Evolutionary conservation across 345 rosid genomes (phyloP).

Genomic region (Abelmoschus esculentus): DNA sequence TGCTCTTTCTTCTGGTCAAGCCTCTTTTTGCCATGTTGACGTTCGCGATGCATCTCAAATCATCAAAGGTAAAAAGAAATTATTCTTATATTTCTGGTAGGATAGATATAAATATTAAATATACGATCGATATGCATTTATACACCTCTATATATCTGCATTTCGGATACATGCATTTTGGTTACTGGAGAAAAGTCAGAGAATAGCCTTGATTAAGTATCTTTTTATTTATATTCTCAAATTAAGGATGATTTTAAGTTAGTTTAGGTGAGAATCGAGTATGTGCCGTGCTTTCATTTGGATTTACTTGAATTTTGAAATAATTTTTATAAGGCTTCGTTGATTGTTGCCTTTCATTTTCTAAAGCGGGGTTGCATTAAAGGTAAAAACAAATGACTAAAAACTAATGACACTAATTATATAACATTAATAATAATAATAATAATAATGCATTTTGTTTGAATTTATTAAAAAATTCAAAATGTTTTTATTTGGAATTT

Average conservation of each 20-base stretch:
- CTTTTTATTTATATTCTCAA: neutral
- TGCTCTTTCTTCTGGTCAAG: constrained; percentile 58
- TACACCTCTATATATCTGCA: neutral
- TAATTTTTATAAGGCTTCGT: neutral
- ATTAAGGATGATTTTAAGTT: neutral
- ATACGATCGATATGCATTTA: neutral
- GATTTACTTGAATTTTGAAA: neutral
- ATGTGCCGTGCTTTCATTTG: neutral
- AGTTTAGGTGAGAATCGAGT: neutral
- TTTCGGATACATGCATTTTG: constrained; percentile 8
- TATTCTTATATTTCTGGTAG: neutral
- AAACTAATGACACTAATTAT: neutral
- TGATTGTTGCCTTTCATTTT: neutral
- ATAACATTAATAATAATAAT: neutral
- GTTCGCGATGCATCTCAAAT: constrained; percentile 55
- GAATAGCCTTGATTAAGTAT: neutral
- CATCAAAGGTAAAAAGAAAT: constrained; percentile 31
- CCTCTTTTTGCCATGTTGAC: constrained; percentile 58
- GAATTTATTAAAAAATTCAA: neutral
- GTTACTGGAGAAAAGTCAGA: constrained; percentile 6
- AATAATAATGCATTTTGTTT: neutral
- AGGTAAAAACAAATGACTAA: neutral
- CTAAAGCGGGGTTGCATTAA: neutral
- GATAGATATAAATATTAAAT: neutral
- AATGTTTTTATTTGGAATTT: neutral